Conservation (phyloP, 768 basidiomycete genomes). For the Lactarius vividus region DNA sequence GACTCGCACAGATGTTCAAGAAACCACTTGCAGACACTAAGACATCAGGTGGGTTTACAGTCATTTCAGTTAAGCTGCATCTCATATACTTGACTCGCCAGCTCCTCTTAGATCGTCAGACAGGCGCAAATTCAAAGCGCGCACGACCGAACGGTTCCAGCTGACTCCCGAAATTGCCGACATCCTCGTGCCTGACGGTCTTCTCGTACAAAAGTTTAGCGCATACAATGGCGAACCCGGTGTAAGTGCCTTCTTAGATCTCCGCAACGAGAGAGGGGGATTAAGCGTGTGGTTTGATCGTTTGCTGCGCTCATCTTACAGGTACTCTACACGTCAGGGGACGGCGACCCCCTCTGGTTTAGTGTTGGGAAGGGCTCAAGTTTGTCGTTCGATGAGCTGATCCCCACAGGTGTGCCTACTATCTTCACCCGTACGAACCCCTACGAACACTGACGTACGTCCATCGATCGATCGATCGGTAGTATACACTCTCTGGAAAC, state of each 20-base stretch:
- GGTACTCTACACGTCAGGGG: constrained; percentile 61
- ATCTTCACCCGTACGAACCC: background rate
- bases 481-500: constrained; percentile 82
- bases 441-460: background rate
- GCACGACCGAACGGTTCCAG: constrained; percentile 47
- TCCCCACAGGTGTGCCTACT: constrained; percentile 55
- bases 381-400: constrained; percentile 46
- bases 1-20: constrained; percentile 64
- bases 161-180: constrained; percentile 59
- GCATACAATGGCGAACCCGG: constrained; percentile 65
- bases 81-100: constrained; percentile 19
- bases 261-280: background rate
- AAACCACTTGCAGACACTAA: constrained; percentile 67
- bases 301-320: constrained; percentile 31
- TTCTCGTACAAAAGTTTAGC: constrained; percentile 63
- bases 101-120: constrained; percentile 74
- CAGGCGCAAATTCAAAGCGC: constrained; percentile 65
- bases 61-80: background rate
- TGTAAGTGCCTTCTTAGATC: constrained; percentile 41
- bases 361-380: constrained; percentile 58
- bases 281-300: background rate
- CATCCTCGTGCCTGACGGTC: constrained; percentile 68
- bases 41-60: constrained; percentile 47
- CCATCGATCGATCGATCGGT: background rate
- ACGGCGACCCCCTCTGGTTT: constrained; percentile 80